phyloP scores from a whole-genome alignment of 306 rosid genomes.

The Trifolium dubium region DNA sequence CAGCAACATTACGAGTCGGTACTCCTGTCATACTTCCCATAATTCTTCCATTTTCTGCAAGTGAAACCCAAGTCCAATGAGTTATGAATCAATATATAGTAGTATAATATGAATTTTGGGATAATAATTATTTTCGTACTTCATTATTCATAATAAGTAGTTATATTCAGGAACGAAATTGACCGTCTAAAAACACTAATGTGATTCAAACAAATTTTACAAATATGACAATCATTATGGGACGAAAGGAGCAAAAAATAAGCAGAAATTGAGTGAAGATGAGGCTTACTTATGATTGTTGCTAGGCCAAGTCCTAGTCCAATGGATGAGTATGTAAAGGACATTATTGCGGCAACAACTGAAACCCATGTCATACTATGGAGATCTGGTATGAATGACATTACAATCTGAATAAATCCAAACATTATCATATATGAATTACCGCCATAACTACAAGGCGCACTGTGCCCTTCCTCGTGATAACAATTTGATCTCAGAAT shows the following conservation, averaged over 20 bases:
- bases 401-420: slow-evolving; percentile 67
- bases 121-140: too few relatives aligned
- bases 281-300: slow-evolving; percentile 53
- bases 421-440: slow-evolving; percentile 63
- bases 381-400: slow-evolving; percentile 92
- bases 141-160: neutral
- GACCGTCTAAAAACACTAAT: neutral
- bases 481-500: slow-evolving; percentile 73
- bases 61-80: slow-evolving; percentile 12
- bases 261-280: slow-evolving; percentile 4
- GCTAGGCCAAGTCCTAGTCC: slow-evolving; percentile 82
- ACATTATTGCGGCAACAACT: slow-evolving; percentile 73
- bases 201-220: neutral
- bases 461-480: slow-evolving; percentile 74
- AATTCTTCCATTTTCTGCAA: slow-evolving; percentile 75
- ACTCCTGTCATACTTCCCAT: slow-evolving; percentile 73
- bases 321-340: slow-evolving; percentile 72
- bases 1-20: slow-evolving; percentile 45
- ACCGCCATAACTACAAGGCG: slow-evolving; percentile 61
- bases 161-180: neutral
- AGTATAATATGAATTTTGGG: neutral
- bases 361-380: slow-evolving; percentile 89
- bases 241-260: neutral
- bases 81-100: slow-evolving; percentile 28
- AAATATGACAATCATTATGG: neutral